Conservation (phyloP, 2,329 filamentous ascomycete species). For the Trichoderma sp. region DNA sequence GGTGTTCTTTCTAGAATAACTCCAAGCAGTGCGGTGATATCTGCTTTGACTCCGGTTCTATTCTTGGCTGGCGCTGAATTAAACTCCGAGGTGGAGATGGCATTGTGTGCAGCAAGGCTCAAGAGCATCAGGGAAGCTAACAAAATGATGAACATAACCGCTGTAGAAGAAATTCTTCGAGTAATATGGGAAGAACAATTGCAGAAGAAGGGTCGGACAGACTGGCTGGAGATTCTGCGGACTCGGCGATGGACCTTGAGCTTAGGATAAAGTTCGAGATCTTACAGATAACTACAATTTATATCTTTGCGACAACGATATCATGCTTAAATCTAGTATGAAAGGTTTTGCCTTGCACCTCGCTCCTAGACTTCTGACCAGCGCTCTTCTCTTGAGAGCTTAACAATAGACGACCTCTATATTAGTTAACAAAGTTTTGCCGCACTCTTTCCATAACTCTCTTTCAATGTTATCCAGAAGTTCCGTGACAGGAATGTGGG, state of each 20-base stretch:
- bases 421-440: background rate
- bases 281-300: background rate
- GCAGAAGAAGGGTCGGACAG: background rate
- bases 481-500: background rate
- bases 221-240: background rate
- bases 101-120: background rate
- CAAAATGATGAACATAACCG: background rate
- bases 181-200: background rate
- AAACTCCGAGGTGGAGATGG: background rate
- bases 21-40: background rate
- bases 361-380: too few relatives aligned
- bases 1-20: background rate
- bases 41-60: background rate
- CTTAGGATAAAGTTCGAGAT: background rate
- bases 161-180: slow-evolving; percentile 1
- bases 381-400: background rate
- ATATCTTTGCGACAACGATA: background rate
- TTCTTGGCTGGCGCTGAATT: background rate
- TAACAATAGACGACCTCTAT: background rate
- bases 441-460: background rate
- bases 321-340: background rate
- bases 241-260: background rate
- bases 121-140: background rate
- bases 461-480: background rate
- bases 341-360: background rate